A percentile compares a stretch with the other conserved stretches of the same genome.
These are phyloP conservation scores for Amesomyces nigricolor DNA, from an alignment of 2,329 filamentous ascomycete species.

Conservation along the genomic window DNA sequence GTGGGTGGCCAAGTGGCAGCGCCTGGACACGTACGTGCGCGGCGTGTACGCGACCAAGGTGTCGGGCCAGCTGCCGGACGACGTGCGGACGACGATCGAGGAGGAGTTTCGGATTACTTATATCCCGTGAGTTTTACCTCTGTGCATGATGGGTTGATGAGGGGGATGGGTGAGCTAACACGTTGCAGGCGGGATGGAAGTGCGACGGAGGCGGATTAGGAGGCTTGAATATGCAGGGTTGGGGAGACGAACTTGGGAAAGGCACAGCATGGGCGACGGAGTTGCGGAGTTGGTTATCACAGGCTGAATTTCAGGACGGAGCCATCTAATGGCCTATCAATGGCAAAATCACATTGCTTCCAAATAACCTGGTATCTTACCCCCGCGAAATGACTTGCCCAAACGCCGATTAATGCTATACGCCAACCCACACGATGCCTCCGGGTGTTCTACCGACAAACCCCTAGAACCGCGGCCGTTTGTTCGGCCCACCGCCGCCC, in stretches of 20 bases:
- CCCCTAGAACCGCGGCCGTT: slow-evolving; percentile 45
- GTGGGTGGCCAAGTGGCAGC: slow-evolving; percentile 97
- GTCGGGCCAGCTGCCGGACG: slow-evolving; percentile 68
- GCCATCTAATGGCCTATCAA: background rate
- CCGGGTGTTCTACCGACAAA: background rate
- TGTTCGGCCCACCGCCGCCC: slow-evolving; percentile 42
- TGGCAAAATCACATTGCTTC: slow-evolving; percentile 8
- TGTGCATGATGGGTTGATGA: slow-evolving; percentile 12
- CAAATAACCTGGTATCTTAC: slow-evolving; percentile 12
- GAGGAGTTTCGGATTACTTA: slow-evolving; percentile 60
- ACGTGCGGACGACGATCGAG: slow-evolving; percentile 55
- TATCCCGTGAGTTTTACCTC: slow-evolving; percentile 52
- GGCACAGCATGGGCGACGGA: slow-evolving; percentile 15
- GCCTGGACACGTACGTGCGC: slow-evolving; percentile 78
- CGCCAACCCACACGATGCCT: background rate
- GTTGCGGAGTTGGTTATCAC: slow-evolving; percentile 17
- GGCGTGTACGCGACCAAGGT: slow-evolving; percentile 96
- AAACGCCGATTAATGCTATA: slow-evolving; percentile 13
- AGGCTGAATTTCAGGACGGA: slow-evolving; percentile 1
- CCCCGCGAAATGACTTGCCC: background rate
- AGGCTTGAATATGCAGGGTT: background rate
- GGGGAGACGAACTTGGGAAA: background rate
- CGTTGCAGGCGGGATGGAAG: slow-evolving; percentile 49
- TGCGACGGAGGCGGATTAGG: slow-evolving; percentile 43
- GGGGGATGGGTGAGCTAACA: slow-evolving; percentile 3